Conservation (phyloP, 306 rosid species). For the Morella rubra region DNA sequence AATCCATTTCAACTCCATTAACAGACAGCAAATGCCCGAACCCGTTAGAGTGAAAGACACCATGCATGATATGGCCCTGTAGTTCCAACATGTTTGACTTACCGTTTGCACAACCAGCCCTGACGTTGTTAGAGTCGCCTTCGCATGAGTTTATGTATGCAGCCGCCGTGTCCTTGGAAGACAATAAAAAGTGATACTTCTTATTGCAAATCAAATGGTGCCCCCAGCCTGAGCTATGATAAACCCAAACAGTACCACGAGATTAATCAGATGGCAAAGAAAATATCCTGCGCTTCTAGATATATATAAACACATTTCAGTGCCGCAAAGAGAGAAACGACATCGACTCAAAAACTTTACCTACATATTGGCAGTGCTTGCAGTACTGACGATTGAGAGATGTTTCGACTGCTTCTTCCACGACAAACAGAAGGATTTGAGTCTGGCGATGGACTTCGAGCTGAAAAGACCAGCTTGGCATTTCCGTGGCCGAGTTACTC, state of each 20-base stretch:
- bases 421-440: constrained; percentile 57
- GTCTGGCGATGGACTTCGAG: constrained; percentile 80
- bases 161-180: constrained; percentile 62
- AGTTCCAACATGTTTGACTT: constrained; percentile 46
- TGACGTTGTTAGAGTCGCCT: constrained; percentile 25
- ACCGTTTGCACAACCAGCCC: constrained; percentile 32
- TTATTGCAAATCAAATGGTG: constrained; percentile 75
- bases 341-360: constrained; percentile 36
- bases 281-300: no score
- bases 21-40: constrained; percentile 78
- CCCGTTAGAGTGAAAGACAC: constrained; percentile 85
- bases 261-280: not conserved
- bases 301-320: no score
- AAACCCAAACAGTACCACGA: not conserved
- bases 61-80: constrained; percentile 76
- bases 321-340: not conserved
- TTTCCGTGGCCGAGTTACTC: constrained; percentile 39
- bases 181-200: constrained; percentile 83
- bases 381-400: constrained; percentile 50
- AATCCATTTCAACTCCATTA: constrained; percentile 77
- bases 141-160: constrained; percentile 41
- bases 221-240: constrained; percentile 69
- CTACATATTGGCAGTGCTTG: constrained; percentile 79
- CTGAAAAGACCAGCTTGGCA: constrained; percentile 79
- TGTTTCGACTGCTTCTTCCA: constrained; percentile 62